Evolutionary conservation across 768 basidiomycete species (phyloP).

Genomic region (Royoungia palumana): DNA sequence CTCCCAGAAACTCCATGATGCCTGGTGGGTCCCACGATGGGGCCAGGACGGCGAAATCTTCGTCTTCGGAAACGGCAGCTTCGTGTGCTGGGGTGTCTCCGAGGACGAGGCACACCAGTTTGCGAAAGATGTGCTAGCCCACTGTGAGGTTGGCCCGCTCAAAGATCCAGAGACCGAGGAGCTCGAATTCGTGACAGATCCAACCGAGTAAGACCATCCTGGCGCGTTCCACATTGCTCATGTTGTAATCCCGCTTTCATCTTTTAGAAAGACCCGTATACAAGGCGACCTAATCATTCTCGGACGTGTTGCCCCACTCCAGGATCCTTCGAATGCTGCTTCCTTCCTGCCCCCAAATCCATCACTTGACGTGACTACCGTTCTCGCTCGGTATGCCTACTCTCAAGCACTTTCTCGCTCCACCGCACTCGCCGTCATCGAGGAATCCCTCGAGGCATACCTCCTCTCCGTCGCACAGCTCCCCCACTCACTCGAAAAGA

Average conservation of each 20-base stretch:
- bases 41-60: slow-evolving; percentile 77
- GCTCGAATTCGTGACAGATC: slow-evolving; percentile 89
- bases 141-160: slow-evolving; percentile 62
- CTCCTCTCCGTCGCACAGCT: slow-evolving; percentile 78
- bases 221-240: not conserved
- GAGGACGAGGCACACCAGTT: slow-evolving; percentile 74
- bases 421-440: slow-evolving; percentile 83
- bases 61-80: slow-evolving; percentile 82
- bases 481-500: slow-evolving; percentile 70
- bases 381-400: slow-evolving; percentile 86
- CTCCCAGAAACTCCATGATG: slow-evolving; percentile 64
- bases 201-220: slow-evolving; percentile 60
- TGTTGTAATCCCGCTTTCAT: slow-evolving; percentile 1
- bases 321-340: slow-evolving; percentile 42
- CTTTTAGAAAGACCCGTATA: slow-evolving; percentile 70
- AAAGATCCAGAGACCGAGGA: slow-evolving; percentile 81
- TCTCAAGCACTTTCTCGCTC: slow-evolving; percentile 90
- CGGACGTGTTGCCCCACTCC: slow-evolving; percentile 63
- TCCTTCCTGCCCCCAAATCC: slow-evolving; percentile 47
- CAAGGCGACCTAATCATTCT: slow-evolving; percentile 92
- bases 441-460: slow-evolving; percentile 79
- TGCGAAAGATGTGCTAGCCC: slow-evolving; percentile 55
- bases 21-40: slow-evolving; percentile 79
- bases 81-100: slow-evolving; percentile 86
- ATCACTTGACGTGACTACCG: slow-evolving; percentile 63